These are phyloP conservation scores for Alternaria sp. DNA, from an alignment of 2,329 filamentous ascomycete species.

Conservation along the genomic window DNA sequence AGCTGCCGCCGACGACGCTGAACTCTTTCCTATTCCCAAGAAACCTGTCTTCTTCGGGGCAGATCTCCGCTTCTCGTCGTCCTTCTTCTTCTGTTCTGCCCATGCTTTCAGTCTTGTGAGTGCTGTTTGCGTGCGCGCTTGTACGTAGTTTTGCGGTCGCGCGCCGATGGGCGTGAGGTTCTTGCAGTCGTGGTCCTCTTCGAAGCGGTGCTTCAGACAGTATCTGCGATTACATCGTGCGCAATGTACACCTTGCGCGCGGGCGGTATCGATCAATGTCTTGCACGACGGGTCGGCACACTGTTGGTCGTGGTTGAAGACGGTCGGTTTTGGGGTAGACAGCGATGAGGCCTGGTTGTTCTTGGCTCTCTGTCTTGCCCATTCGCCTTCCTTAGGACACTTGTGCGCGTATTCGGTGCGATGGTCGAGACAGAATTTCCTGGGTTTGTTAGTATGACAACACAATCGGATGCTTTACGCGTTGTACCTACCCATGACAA, in stretches of 20 bases:
- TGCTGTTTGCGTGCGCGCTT: conserved; percentile 74
- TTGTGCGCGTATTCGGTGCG: conserved; percentile 84
- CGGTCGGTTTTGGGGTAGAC: conserved; percentile 60
- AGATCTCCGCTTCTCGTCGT: conserved; percentile 61
- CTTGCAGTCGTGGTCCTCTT: conserved; percentile 84
- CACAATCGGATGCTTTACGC: neutral
- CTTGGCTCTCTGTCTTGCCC: conserved; percentile 59
- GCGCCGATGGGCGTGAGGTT: conserved; percentile 69
- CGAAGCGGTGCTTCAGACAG: conserved; percentile 79
- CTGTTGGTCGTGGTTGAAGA: conserved; percentile 71
- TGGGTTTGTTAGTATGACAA: conserved; percentile 39
- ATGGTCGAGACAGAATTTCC: conserved; percentile 93
- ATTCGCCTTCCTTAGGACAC: conserved; percentile 68
- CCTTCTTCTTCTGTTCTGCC: conserved; percentile 82
- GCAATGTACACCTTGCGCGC: conserved; percentile 76
- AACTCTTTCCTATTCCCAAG: conserved; percentile 34
- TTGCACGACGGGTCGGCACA: conserved; percentile 74
- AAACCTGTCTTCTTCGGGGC: conserved; percentile 36
- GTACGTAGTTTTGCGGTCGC: conserved; percentile 48
- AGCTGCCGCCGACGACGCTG: conserved; percentile 56
- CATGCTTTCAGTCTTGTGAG: conserved; percentile 81
- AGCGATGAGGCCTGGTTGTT: conserved; percentile 41
- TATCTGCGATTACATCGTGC: conserved; percentile 75
- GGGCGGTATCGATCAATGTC: conserved; percentile 73
- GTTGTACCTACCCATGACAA: conserved; percentile 66